Evolutionary conservation across 345 rosid species (phyloP), one percentile per base, ranked within the genome.

Genomic region (Euphorbia pulcherrima): DNA sequence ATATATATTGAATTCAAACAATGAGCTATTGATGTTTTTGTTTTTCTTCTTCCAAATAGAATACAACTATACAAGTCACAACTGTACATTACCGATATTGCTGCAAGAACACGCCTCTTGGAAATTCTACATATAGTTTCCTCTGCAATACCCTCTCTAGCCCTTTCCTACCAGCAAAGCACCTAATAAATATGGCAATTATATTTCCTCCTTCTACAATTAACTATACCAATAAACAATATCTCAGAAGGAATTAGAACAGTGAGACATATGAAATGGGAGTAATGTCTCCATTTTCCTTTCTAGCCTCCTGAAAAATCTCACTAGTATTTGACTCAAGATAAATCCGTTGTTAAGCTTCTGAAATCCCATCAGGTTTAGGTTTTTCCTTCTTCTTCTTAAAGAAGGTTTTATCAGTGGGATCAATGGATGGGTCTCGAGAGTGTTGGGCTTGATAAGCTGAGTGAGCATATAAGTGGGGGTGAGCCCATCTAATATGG

Each of bases 201-300:
- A 96, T 90, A 70, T 93, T 84, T 74, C 96, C 99, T 76, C 97
- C 97, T 83, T 88, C 97, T 63, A 94, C 73, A 23, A 87, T 84
- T 68, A 91, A 75, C 99, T 94, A 86, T 52, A 69, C 54, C n/a
- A 71, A 37, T 52, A 61, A 65, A 14, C 28, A 47, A 8, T 55
- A 46, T 59, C 60, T 30, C 57, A 60, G 35, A 62, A 28, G 23
- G 52, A 63, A 41, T 60, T 47, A 51, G 46, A 39, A 1, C 16
- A 33, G 26, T n/a, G 30, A 41, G 44, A 33, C 28, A 53, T 17
- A n/a, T 37, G 96, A 84, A 94, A 94, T 9, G 97, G 96, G 33
- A 94, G 84, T 64, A 91, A 76, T 20, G 97, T 96, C 72, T 94
- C 99, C 69, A 83, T 68, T 78, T 88, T 91, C 80, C 79, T 88